Percentiles rank a stretch among this genome's conserved stretches.
These are phyloP conservation scores for Pyrenophora graminea DNA, from an alignment of 2,329 filamentous ascomycete species.

Conservation along the genomic window DNA sequence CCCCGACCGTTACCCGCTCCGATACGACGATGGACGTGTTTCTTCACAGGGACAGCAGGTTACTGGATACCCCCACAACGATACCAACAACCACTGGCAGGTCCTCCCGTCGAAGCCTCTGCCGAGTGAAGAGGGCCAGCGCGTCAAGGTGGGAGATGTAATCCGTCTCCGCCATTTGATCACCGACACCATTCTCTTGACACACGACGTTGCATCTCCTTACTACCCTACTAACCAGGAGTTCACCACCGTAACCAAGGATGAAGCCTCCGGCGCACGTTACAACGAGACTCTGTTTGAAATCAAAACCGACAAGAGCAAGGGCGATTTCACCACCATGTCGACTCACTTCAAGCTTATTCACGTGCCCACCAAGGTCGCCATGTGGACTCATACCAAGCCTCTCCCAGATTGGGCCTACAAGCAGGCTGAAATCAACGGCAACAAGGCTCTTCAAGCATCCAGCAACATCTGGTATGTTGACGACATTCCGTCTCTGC, in stretches of 20 bases:
- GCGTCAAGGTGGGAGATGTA: conserved; percentile 80
- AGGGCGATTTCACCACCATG: conserved; percentile 85
- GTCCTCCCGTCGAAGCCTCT: conserved; percentile 68
- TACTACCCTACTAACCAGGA: conserved; percentile 98
- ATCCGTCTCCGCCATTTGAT: conserved; percentile 84
- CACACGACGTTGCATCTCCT: conserved; percentile 95
- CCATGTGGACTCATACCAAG: conserved; percentile 97
- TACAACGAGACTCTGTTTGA: conserved; percentile 92
- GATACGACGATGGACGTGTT: conserved; percentile 96
- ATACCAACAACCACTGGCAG: conserved; percentile 99
- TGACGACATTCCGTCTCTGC: conserved; percentile 84
- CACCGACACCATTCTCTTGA: conserved; percentile 84
- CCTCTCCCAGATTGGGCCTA: conserved; percentile 97
- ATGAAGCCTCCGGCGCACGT: conserved; percentile 73
- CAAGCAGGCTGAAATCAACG: conserved; percentile 98
- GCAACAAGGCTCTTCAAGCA: conserved; percentile 91
- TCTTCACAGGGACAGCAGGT: conserved; percentile 97
- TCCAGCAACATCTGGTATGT: conserved; percentile 94
- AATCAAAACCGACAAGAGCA: conserved; percentile 82
- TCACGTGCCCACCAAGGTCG: conserved; percentile 91
- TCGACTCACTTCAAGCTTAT: conserved; percentile 94
- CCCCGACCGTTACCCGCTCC: conserved; percentile 81
- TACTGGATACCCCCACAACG: conserved; percentile 95
- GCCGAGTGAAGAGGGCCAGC: conserved; percentile 61
- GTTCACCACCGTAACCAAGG: conserved; percentile 79